Evolutionary conservation across 441 rosid genomes (phyloP), one percentile per base, ranked within the genome.

Genomic region (Metrosideros polymorpha): DNA sequence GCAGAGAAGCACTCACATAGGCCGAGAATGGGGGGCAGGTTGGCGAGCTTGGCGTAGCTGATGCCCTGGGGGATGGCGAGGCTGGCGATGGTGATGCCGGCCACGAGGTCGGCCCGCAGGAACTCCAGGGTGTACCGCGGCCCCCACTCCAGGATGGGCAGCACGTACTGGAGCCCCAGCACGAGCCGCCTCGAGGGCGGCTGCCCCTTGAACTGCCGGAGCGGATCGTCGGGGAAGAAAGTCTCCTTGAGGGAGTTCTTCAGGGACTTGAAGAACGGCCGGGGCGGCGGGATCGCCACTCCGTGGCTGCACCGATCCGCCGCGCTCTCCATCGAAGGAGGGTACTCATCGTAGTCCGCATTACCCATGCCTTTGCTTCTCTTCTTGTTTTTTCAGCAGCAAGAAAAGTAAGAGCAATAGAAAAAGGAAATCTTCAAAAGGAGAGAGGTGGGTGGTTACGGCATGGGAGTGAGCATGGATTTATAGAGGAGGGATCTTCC

Each of bases 1-100:
- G 49, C 6, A 6, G 47, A 22, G 39, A 39, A 22, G 56, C 57
- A 91, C 97, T 92, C 92, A 97, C 99, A 97, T 18, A 96, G 93
- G 89, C 99, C 99, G 71, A 96, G 96, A 86, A 97, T 93, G 13
- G 99, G 99, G 6, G 99, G 99, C 92, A 97, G 92, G 91, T 97
- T 97, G 61, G 99, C 99, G 9, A 96, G 95, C 86, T 94, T 96
- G 10, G 99, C 99, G 43, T 97, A 97, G 87, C 99, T 96, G 13
- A 97, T 97, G 84, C 99, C 99, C 85, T 97, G 99, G 83, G 99
- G 99, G 85, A 97, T 95, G 29, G 98, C 98, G 54, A 96, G 96
- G 87, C 99, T 97, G 53, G 98, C 99, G 14, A 97, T 96, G 54
- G 99, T 97, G 91, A 97, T 91, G 25, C 99, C 98, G 25, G 99